Percentiles rank a stretch among this genome's conserved stretches.
phyloP scores from a whole-genome alignment of 768 basidiomycete species.

The Lentinula edodes region DNA sequence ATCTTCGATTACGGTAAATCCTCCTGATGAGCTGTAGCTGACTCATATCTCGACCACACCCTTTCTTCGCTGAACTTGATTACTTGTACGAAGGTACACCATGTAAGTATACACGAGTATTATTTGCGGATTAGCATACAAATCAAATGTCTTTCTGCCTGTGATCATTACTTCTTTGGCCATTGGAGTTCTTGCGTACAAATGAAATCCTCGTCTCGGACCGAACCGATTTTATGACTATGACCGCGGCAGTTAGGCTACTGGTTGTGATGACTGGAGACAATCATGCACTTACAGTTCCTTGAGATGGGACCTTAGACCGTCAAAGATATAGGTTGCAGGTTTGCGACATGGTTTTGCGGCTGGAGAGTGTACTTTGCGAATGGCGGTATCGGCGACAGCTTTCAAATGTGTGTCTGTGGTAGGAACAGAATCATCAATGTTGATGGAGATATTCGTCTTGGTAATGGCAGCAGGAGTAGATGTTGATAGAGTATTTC shows the following conservation, averaged over 20 bases:
- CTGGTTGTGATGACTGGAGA: neutral
- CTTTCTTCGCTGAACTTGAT: too few species aligned
- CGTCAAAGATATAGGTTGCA: slow-evolving; percentile 4
- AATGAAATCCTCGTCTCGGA: slow-evolving; percentile 9
- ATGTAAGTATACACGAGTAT: too few species aligned
- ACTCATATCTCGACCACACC: too few species aligned
- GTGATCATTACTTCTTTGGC: neutral
- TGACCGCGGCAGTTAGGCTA: neutral
- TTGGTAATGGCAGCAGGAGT: neutral
- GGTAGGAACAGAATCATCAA: neutral
- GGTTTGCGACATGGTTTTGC: neutral
- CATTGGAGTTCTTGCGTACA: neutral
- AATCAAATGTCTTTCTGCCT: too few species aligned
- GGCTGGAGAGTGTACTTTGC: neutral
- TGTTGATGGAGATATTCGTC: neutral
- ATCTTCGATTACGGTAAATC: neutral
- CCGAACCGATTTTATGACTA: neutral
- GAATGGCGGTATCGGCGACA: neutral
- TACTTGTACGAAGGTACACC: too few species aligned
- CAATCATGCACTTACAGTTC: neutral
- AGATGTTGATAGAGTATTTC: neutral
- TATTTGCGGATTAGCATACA: too few species aligned
- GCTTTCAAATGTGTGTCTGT: neutral
- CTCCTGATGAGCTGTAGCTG: neutral
- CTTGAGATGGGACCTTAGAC: slow-evolving; percentile 6